Percentiles rank a stretch among this genome's conserved stretches.
Evolutionary conservation across 75 land plant species (phyloP).

Genomic region (Pinus tabuliformis): DNA sequence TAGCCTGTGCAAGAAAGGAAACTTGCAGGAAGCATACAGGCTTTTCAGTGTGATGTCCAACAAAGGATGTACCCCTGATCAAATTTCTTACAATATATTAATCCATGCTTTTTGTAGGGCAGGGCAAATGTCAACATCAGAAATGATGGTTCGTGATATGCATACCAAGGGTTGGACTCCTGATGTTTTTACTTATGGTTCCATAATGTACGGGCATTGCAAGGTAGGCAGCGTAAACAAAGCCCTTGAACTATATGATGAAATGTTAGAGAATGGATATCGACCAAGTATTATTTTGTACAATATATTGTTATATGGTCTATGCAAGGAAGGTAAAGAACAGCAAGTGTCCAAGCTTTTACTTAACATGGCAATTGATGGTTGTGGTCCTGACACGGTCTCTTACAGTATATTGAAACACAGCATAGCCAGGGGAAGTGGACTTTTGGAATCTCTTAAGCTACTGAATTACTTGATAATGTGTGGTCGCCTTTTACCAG

Average conservation of each 20-base stretch:
- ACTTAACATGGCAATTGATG: slow-evolving; percentile 31
- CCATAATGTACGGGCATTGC: slow-evolving; percentile 29
- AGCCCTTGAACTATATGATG: slow-evolving; percentile 23
- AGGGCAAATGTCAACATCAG: slow-evolving; percentile 8
- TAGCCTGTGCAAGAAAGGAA: slow-evolving; percentile 40
- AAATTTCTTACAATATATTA: slow-evolving; percentile 41
- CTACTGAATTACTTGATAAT: neutral
- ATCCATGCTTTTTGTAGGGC: slow-evolving; percentile 35
- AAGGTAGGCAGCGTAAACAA: slow-evolving; percentile 17
- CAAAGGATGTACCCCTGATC: slow-evolving; percentile 27
- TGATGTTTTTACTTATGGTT: slow-evolving; percentile 42
- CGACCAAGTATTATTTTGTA: slow-evolving; percentile 24
- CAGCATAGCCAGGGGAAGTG: slow-evolving; percentile 9
- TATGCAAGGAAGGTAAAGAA: slow-evolving; percentile 33
- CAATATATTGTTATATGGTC: slow-evolving; percentile 37
- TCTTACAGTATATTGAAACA: slow-evolving; percentile 25
- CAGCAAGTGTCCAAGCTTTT: slow-evolving; percentile 25
- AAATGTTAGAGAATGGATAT: slow-evolving; percentile 23
- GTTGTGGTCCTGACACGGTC: slow-evolving; percentile 30
- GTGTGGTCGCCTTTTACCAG: neutral
- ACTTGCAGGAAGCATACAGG: slow-evolving; percentile 16
- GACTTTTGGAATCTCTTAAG: slow-evolving; percentile 1
- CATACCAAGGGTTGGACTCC: slow-evolving; percentile 18
- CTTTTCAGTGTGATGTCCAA: slow-evolving; percentile 30
- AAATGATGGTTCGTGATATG: slow-evolving; percentile 25